These are phyloP conservation scores for Pichia cabralensis DNA, from an alignment of 805 yeast species.

Conservation along the genomic window DNA sequence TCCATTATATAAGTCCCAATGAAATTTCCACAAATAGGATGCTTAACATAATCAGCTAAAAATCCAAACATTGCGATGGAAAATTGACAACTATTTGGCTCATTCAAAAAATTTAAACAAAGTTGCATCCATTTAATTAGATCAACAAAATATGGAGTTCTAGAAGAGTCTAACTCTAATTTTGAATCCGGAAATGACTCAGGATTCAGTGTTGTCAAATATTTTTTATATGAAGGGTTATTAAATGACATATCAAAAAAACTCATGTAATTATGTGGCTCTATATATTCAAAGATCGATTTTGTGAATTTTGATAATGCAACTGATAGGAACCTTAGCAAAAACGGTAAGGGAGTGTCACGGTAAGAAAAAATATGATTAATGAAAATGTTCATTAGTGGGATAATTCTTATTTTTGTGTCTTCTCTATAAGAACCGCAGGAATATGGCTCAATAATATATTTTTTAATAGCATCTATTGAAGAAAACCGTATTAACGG, in stretches of 20 bases:
- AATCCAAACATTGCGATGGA: conserved; percentile 41
- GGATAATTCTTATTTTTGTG: conserved; percentile 25
- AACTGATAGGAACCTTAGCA: conserved; percentile 41
- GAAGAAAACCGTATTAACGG: conserved; percentile 29
- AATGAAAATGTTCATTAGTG: conserved; percentile 32
- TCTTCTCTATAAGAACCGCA: conserved; percentile 14
- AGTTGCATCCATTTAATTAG: conserved; percentile 46
- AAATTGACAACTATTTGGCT: conserved; percentile 42
- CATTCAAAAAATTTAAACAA: conserved; percentile 30
- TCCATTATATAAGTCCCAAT: conserved; percentile 19
- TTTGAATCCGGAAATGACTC: conserved; percentile 1
- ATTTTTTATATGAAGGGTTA: conserved; percentile 37
- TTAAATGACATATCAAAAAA: conserved; percentile 51
- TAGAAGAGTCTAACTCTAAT: conserved; percentile 9
- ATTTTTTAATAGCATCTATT: conserved; percentile 25
- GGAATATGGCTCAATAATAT: conserved; percentile 20
- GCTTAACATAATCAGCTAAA: conserved; percentile 28
- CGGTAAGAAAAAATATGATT: conserved; percentile 44
- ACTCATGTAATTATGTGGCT: conserved; percentile 44
- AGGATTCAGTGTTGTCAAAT: conserved; percentile 20
- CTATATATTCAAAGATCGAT: conserved; percentile 45
- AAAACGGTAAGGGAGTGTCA: conserved; percentile 40
- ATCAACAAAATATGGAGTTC: conserved; percentile 29
- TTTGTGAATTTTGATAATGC: conserved; percentile 33
- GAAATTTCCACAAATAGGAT: conserved; percentile 17